Base-by-base conservation (phyloP, 805 yeast genomes). In the Kodamaea neixiangensis region DNA sequence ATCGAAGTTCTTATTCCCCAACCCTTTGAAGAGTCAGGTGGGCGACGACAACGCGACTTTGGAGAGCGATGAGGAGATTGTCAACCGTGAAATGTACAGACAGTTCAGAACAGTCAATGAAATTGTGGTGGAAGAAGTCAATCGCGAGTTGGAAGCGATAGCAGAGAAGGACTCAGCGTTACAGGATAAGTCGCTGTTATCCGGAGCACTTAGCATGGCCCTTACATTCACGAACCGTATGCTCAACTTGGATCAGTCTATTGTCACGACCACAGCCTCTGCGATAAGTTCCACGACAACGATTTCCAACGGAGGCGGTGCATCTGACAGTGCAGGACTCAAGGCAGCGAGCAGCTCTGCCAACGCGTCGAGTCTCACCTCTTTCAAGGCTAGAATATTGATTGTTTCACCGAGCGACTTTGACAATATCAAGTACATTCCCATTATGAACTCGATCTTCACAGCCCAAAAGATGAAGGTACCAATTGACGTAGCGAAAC, bases 401-500 rank as follows among this genome's bases (percentile, higher is more conserved):
- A 66, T 87, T 51, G 84, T 86, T 46, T 84, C 97, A 0, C 77
- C 90, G 20, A 82, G 86, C 56, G 89, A 83, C 54, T 91, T 89
- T 59, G 84, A 82, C 50, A 62, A 61, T 38, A 74, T 89, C 47
- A 89, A 89, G 51, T 96, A 94, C 66, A 89, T 93, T 41, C 88
- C 97, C 3, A 85, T 90, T 41, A 94, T 94, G 98, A 94, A 94
- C 67, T 80, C 94, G 53, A 93, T 94, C 25, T 94, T 94, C 70
- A 93, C 97, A 0, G 97, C 98, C 0, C 97, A 94, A 58, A 93
- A 92, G 67, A 80, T 87, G 87, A 86, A 84, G 59, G 82, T 92
- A 14, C 87, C 97, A 2, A 83, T 94, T 18, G 98, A 94, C 66
- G 92, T 92, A 10, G 93, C 96, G 53, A 91, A 92, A 61, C 72